Evolutionary conservation across 2,329 filamentous ascomycete species (phyloP).

Genomic region (Pseudogymnoascus sp.): DNA sequence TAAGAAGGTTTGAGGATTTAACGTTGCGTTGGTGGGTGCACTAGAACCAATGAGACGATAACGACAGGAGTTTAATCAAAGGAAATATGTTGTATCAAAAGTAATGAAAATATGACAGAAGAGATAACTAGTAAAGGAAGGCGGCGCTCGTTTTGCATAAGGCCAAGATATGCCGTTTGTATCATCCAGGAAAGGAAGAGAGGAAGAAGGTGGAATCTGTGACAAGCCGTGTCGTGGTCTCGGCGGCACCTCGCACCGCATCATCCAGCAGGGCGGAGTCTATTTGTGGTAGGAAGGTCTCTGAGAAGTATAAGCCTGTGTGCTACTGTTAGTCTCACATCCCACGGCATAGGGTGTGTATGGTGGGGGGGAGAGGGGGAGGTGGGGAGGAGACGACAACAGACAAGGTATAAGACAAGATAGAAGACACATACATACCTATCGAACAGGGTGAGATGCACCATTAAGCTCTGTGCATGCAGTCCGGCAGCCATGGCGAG

Average conservation of each 20-base stretch:
- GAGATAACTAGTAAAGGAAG: not conserved
- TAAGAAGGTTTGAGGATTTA: not conserved
- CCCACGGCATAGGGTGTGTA: not conserved
- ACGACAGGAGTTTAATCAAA: not conserved
- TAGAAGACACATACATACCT: too few species aligned
- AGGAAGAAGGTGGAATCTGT: not conserved
- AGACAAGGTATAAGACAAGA: not conserved
- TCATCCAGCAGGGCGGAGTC: not conserved
- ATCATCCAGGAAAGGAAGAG: not conserved
- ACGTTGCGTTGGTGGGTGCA: not conserved
- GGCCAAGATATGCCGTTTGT: not conserved
- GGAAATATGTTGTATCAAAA: not conserved
- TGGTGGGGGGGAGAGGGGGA: not conserved
- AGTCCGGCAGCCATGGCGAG: not conserved
- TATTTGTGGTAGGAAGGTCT: not conserved
- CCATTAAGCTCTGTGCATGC: not conserved
- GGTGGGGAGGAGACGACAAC: not conserved
- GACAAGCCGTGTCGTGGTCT: not conserved
- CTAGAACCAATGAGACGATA: not conserved
- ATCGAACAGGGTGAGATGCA: not conserved
- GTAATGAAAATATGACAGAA: constrained; percentile 4
- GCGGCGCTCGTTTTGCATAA: not conserved
- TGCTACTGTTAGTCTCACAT: not conserved
- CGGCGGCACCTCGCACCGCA: not conserved
- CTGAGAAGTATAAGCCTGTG: not conserved